phyloP scores from a whole-genome alignment of 352 stramenopile species.

The Pythium scleroteichum region DNA sequence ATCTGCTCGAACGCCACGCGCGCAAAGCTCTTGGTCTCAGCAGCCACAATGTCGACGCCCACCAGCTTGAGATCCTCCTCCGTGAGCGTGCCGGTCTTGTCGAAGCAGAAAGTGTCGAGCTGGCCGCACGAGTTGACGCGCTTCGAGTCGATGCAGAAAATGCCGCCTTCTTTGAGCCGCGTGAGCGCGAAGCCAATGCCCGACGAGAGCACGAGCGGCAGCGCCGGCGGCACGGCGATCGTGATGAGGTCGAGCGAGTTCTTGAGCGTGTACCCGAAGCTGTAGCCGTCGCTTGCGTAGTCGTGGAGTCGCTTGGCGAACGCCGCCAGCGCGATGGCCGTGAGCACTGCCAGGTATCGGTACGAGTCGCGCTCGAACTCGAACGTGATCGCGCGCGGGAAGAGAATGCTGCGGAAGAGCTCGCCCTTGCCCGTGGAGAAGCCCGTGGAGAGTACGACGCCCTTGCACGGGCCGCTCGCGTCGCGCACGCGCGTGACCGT shows the following conservation, averaged over 20 bases:
- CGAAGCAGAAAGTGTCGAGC: constrained; percentile 65
- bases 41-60: constrained; percentile 31
- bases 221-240: constrained; percentile 51
- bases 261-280: constrained; percentile 35
- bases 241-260: constrained; percentile 69
- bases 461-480: constrained; percentile 29
- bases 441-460: constrained; percentile 61
- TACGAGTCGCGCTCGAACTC: constrained; percentile 74
- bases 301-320: constrained; percentile 55
- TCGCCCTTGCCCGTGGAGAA: constrained; percentile 74
- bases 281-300: constrained; percentile 28
- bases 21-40: constrained; percentile 2
- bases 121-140: constrained; percentile 56
- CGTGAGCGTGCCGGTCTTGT: constrained; percentile 69
- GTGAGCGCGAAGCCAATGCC: constrained; percentile 59
- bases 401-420: constrained; percentile 71
- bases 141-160: constrained; percentile 74
- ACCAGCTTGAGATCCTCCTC: constrained; percentile 46
- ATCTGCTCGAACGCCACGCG: constrained; percentile 17
- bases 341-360: constrained; percentile 49
- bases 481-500: constrained; percentile 30
- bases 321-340: constrained; percentile 43
- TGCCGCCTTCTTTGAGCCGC: constrained; percentile 40
- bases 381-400: constrained; percentile 54
- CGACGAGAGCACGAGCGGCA: constrained; percentile 59